Conservation (phyloP, 768 basidiomycete species). For the Leccinum boreale region DNA sequence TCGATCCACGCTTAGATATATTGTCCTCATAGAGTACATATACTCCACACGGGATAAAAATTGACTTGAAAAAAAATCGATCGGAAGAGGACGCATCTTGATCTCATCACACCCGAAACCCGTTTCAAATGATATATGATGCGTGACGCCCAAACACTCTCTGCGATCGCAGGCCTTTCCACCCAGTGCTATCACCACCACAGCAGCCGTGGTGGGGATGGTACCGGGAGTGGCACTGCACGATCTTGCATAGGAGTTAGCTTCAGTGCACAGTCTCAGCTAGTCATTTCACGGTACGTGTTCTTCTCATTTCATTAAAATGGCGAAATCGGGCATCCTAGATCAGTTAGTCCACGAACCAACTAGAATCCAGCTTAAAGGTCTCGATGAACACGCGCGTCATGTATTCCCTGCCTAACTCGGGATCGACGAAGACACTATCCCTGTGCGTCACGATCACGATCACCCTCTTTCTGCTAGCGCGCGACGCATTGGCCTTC, state of each 20-base stretch:
- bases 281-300: no score
- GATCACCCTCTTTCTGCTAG: constrained; percentile 1
- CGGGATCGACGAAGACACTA: not conserved
- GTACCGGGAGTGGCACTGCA: not conserved
- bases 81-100: not conserved
- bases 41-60: no score
- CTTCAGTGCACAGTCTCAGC: no score
- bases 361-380: not conserved
- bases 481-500: constrained; percentile 4
- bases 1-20: no score
- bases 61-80: not conserved
- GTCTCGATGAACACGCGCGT: not conserved
- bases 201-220: not conserved
- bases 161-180: not conserved
- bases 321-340: not conserved
- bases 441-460: not conserved
- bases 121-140: not conserved
- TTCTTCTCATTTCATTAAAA: not conserved
- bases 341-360: not conserved
- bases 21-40: no score
- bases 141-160: not conserved
- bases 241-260: not conserved
- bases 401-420: not conserved
- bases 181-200: not conserved
- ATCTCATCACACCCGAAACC: not conserved